Percentiles rank a stretch among this genome's conserved stretches.
Evolutionary conservation across 495 filamentous ascomycete genomes (phyloP).

Genomic region (Sordaria brevicollis): DNA sequence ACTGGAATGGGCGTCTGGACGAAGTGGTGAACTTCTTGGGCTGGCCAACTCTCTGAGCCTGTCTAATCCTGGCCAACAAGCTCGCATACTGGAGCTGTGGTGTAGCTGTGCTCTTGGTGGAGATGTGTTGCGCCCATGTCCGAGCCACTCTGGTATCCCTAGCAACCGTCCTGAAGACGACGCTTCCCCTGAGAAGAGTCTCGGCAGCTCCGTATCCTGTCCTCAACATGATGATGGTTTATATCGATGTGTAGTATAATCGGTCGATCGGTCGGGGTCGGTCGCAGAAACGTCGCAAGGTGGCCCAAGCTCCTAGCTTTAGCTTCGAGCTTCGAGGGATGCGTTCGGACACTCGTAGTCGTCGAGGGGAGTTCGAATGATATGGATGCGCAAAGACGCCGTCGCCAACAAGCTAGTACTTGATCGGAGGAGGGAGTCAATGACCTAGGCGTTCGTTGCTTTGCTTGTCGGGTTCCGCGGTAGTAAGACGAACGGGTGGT

Average conservation of each 20-base stretch:
- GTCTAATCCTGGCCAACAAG: not conserved
- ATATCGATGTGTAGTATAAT: not conserved
- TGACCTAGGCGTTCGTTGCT: not conserved
- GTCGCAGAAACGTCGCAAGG: not conserved
- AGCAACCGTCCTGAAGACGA: not conserved
- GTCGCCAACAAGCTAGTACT: not conserved
- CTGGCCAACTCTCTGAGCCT: not conserved
- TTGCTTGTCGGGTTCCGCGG: not conserved
- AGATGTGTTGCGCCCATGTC: slow-evolving; percentile 1
- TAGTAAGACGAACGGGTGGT: not conserved
- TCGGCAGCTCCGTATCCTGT: slow-evolving; percentile 11
- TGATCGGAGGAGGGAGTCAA: not conserved
- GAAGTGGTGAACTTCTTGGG: slow-evolving; percentile 2
- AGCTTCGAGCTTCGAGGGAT: not conserved
- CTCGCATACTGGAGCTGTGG: slow-evolving; percentile 11
- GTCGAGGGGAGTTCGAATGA: not conserved
- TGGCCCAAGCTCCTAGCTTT: not conserved
- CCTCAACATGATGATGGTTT: slow-evolving; percentile 8
- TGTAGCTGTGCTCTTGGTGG: slow-evolving; percentile 8
- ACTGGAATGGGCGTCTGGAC: slow-evolving; percentile 16
- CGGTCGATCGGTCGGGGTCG: not conserved
- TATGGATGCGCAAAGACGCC: not conserved
- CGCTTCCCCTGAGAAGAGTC: slow-evolving; percentile 6
- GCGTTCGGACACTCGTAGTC: not conserved
- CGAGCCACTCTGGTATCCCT: not conserved